Evolutionary conservation across 2,329 filamentous ascomycete species (phyloP).

Genomic region (Phaeosphaeriaceae sp.): DNA sequence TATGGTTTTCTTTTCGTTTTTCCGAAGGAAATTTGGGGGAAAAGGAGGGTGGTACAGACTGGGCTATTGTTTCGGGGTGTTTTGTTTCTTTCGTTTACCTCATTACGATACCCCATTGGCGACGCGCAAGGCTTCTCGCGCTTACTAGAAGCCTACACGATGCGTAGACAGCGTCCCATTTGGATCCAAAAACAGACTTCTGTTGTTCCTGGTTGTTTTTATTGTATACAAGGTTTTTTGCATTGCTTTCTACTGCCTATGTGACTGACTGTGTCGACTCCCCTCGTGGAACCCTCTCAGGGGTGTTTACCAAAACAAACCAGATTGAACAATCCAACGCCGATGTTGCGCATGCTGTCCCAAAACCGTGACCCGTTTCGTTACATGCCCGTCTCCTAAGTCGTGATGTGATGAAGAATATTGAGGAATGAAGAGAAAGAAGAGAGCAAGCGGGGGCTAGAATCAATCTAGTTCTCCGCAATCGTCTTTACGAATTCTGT

Average conservation of each 20-base stretch:
- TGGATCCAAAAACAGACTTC: constrained; percentile 40
- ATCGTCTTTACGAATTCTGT: constrained; percentile 50
- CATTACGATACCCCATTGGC: constrained; percentile 38
- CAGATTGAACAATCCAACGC: constrained; percentile 30
- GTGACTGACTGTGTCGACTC: constrained; percentile 8
- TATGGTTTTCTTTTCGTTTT: too few species aligned
- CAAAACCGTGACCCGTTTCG: constrained; percentile 29
- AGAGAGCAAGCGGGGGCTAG: not conserved
- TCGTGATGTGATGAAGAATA: constrained; percentile 13
- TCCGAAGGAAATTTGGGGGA: too few species aligned
- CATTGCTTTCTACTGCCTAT: constrained; percentile 10
- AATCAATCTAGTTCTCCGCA: constrained; percentile 43
- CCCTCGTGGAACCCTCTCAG: not conserved
- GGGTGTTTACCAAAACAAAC: not conserved
- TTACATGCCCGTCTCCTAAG: constrained; percentile 18
- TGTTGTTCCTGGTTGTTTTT: too few species aligned
- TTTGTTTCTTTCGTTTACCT: constrained; percentile 5
- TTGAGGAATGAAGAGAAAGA: too few species aligned
- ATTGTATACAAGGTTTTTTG: constrained; percentile 3
- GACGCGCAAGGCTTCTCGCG: constrained; percentile 44
- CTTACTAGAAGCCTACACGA: constrained; percentile 30
- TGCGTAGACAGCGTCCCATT: constrained; percentile 33
- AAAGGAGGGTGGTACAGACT: too few species aligned
- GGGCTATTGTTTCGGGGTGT: not conserved
- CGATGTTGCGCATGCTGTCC: constrained; percentile 33